Evolutionary conservation across 2,329 filamentous ascomycete species (phyloP).

Genomic region (Microsporum ferrugineum): DNA sequence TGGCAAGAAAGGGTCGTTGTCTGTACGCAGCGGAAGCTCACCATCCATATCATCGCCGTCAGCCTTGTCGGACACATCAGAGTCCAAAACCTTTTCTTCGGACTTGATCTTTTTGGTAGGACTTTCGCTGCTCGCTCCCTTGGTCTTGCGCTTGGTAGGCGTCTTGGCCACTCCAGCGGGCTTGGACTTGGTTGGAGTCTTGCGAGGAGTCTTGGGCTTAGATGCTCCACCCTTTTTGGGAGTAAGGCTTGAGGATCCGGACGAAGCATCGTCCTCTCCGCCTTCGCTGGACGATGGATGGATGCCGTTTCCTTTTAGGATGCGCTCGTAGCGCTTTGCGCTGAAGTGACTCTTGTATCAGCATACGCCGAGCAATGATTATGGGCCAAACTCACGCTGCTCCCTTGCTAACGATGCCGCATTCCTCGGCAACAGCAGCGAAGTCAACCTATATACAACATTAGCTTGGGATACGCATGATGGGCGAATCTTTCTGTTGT

Average conservation of each 20-base stretch:
- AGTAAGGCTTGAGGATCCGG: slow-evolving; percentile 15
- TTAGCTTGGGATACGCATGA: slow-evolving; percentile 3
- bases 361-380: not conserved
- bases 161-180: slow-evolving; percentile 15
- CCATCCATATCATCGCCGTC: not conserved
- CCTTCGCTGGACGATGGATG: slow-evolving; percentile 9
- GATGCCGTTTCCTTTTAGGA: slow-evolving; percentile 51
- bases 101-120: slow-evolving; percentile 14
- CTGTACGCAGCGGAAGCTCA: not conserved
- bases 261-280: not conserved
- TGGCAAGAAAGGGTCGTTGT: slow-evolving; percentile 11
- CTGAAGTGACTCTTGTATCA: slow-evolving; percentile 32
- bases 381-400: slow-evolving; percentile 51
- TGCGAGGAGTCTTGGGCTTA: slow-evolving; percentile 16
- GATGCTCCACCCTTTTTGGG: slow-evolving; percentile 13
- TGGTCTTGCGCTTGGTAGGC: slow-evolving; percentile 14
- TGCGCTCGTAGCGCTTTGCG: slow-evolving; percentile 56
- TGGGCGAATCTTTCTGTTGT: not conserved
- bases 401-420: slow-evolving; percentile 51
- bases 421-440: slow-evolving; percentile 51
- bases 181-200: slow-evolving; percentile 17
- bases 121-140: slow-evolving; percentile 2
- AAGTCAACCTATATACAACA: slow-evolving; percentile 48
- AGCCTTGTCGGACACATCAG: slow-evolving; percentile 5
- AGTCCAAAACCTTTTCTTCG: slow-evolving; percentile 8